Base-by-base conservation (phyloP, 2,329 filamentous ascomycete species). In the Penicillium sp. region DNA sequence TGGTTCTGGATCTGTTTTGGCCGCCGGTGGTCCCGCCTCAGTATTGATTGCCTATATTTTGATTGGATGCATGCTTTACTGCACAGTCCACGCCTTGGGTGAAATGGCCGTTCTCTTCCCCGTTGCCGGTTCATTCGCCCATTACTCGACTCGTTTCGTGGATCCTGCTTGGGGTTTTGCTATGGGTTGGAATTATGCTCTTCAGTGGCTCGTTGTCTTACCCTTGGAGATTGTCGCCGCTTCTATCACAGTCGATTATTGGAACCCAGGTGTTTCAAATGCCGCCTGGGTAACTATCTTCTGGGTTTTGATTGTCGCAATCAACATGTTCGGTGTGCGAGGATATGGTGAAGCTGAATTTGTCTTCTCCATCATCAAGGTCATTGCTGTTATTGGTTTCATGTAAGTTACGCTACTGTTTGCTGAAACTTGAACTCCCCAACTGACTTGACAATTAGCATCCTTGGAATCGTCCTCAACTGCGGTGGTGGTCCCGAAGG, bases 141-240 rank as follows among this genome's bases (percentile, higher is more conserved):
- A 91, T 8, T 97, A 93, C 77, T 94, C 93, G 19, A 96, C 91
- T 31, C 86, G 93, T 19, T 97, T 97, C 69, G 76, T 97, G 19
- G 92, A 97, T 70, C 93, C 93, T 1, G 93, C 93, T 0, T 96
- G 91, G 91, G 92, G 92, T 0, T 96, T 96, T 71, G 90, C 91
- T 47, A 95, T 96, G 90, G 92, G 91, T 17, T 96, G 91, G 91
- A 96, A 95, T 69, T 95, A 96, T 73, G 90, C 90, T 5, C 74
- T 96, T 65, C 90, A 95, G 76, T 96, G 93, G 93, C 82, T 96
- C 2, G 83, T 91, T 37, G 86, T 93, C 0, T 76, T 96, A 33
- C 92, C 92, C 0, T 80, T 96, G 38, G 92, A 96, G 73, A 89
- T 96, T 56, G 91, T 96, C 61, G 90, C 91, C 2, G 92, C 91